These are phyloP conservation scores for Arthrobotrys sphaeroides DNA, from an alignment of 2,329 filamentous ascomycete genomes.

Conservation along the genomic window DNA sequence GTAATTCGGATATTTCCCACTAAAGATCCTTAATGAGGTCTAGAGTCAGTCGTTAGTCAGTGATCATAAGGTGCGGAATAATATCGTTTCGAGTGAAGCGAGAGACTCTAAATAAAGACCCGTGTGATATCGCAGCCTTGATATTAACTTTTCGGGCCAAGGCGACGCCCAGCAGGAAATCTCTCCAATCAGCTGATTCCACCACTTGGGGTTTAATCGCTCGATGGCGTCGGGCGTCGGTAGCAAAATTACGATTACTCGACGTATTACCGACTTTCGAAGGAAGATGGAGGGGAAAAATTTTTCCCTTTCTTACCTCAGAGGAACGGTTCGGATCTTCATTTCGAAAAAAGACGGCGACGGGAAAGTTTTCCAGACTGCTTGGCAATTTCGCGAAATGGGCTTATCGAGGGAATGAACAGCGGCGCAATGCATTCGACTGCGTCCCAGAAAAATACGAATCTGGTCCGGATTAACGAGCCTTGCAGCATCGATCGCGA, in stretches of 20 bases:
- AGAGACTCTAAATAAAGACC: slow-evolving; percentile 43
- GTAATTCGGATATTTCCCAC: background rate
- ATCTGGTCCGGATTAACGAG: slow-evolving; percentile 11
- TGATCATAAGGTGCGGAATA: slow-evolving; percentile 16
- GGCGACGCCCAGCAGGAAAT: background rate
- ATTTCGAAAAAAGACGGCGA: slow-evolving; percentile 23
- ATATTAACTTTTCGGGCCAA: slow-evolving; percentile 14
- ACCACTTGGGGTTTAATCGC: background rate
- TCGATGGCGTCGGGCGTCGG: slow-evolving; percentile 9
- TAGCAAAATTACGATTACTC: background rate
- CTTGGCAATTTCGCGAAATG: background rate
- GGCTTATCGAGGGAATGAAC: background rate
- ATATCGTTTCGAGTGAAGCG: slow-evolving; percentile 18
- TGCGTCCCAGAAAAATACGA: background rate
- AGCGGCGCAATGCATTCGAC: background rate
- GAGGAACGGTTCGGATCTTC: background rate
- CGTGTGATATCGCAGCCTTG: slow-evolving; percentile 15
- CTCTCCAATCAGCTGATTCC: slow-evolving; percentile 14
- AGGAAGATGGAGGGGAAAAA: background rate
- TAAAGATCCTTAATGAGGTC: background rate
- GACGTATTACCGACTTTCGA: slow-evolving; percentile 3
- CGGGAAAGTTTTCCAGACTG: background rate
- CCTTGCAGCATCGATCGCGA: slow-evolving; percentile 13
- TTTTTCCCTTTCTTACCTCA: background rate
- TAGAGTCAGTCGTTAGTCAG: background rate